These are phyloP conservation scores for Trichophyton simii DNA, from an alignment of 2,329 filamentous ascomycete species.

Conservation along the genomic window DNA sequence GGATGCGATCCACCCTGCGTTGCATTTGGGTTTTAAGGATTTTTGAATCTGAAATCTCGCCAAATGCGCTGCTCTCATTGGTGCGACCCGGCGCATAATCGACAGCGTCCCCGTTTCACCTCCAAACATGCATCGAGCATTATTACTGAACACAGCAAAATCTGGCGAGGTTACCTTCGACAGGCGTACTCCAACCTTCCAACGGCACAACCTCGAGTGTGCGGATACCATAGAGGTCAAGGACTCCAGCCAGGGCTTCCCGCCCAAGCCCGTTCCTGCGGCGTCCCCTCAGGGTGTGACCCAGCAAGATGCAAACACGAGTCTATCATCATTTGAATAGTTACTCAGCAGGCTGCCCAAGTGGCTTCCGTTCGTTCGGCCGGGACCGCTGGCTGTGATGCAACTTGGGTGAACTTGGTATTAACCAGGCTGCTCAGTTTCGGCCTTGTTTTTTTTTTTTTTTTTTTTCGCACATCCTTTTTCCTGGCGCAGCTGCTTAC, in stretches of 20 bases:
- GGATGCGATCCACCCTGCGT: slow-evolving; percentile 7
- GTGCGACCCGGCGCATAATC: slow-evolving; percentile 6
- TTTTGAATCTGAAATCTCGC: slow-evolving; percentile 10
- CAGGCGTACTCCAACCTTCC: not conserved
- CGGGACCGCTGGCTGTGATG: not conserved
- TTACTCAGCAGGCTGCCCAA: not conserved
- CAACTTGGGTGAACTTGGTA: not conserved
- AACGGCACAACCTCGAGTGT: not conserved
- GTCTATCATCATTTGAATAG: not conserved
- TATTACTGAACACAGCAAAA: slow-evolving; percentile 16
- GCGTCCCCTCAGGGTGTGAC: not conserved
- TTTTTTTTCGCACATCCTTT: not conserved
- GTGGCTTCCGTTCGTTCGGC: not conserved
- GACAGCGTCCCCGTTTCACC: not conserved
- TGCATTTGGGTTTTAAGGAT: slow-evolving; percentile 9
- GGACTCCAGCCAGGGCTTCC: not conserved
- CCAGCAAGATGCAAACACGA: not conserved
- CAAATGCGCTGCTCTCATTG: slow-evolving; percentile 11
- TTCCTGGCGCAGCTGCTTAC: too few species aligned
- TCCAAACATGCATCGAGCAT: slow-evolving; percentile 3
- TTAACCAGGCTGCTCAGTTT: not conserved
- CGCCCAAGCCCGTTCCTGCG: slow-evolving; percentile 1
- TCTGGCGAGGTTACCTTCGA: slow-evolving; percentile 13
- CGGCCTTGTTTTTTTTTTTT: not conserved
- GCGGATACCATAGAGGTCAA: slow-evolving; percentile 1